A percentile compares a stretch with the other conserved stretches of the same genome.
These are phyloP conservation scores for Fusarium sp. DNA, from an alignment of 2,329 filamentous ascomycete species.

Conservation along the genomic window DNA sequence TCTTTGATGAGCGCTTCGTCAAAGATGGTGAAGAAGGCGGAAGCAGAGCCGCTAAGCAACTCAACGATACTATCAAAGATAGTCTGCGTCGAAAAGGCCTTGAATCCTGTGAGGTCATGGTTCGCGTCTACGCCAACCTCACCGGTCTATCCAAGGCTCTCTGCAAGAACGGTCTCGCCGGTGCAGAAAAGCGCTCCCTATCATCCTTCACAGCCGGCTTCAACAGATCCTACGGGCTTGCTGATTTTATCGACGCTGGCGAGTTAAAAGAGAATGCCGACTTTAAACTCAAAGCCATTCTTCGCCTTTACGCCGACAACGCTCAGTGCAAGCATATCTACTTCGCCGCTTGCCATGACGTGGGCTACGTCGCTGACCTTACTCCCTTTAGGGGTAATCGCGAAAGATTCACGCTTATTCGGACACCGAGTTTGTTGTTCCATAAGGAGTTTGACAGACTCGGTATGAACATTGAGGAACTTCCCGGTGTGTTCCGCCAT, in stretches of 20 bases:
- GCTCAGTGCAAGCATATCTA: constrained; percentile 72
- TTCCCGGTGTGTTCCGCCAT: constrained; percentile 64
- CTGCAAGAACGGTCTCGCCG: constrained; percentile 57
- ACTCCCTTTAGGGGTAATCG: constrained; percentile 61
- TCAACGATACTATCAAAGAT: constrained; percentile 62
- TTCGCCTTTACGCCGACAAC: constrained; percentile 65
- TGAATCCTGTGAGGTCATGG: constrained; percentile 63
- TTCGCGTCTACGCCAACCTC: constrained; percentile 68
- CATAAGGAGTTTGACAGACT: constrained; percentile 64
- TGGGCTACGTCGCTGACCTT: constrained; percentile 62
- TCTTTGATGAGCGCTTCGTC: constrained; percentile 61
- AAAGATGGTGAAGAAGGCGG: constrained; percentile 64
- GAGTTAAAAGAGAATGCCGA: constrained; percentile 69
- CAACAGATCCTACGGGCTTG: constrained; percentile 66
- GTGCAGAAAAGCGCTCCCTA: constrained; percentile 66
- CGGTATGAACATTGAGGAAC: constrained; percentile 61
- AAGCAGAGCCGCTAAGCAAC: constrained; percentile 62
- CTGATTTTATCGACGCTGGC: constrained; percentile 71
- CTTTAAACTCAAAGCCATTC: constrained; percentile 65
- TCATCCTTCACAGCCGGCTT: constrained; percentile 67
- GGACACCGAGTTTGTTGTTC: constrained; percentile 57
- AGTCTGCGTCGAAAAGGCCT: constrained; percentile 60
- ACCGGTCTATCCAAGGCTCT: constrained; percentile 62
- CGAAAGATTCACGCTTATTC: constrained; percentile 66
- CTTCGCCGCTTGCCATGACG: constrained; percentile 71